phyloP scores from a whole-genome alignment of 139 green algal genomes.

The Yamagishiella unicocca region DNA sequence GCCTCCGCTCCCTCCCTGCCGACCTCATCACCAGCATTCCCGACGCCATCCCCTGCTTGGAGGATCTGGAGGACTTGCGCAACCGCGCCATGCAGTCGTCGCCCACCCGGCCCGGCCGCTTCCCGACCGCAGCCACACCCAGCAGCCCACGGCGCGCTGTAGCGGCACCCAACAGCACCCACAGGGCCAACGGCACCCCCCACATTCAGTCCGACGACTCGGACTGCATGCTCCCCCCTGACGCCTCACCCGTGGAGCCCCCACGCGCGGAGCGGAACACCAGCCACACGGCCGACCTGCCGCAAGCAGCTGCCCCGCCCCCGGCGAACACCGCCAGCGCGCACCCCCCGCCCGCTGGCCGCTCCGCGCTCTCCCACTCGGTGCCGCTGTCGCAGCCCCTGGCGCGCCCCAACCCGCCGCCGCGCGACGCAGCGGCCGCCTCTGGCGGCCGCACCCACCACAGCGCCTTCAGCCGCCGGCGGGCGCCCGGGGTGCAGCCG shows the following conservation, averaged over 20 bases:
- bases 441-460: background rate
- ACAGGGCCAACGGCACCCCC: too few relatives aligned
- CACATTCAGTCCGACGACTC: too few relatives aligned
- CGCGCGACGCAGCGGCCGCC: background rate
- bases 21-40: constrained; percentile 21
- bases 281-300: too few relatives aligned
- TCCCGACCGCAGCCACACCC: too few relatives aligned
- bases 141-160: background rate
- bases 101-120: background rate
- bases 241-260: too few relatives aligned
- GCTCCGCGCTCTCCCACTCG: background rate
- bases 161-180: background rate
- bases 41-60: constrained; percentile 6
- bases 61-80: constrained; percentile 21
- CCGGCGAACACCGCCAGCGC: too few relatives aligned
- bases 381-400: background rate
- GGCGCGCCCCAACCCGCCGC: background rate
- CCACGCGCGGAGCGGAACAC: too few relatives aligned
- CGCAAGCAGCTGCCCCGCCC: too few relatives aligned
- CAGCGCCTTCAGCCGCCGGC: too few relatives aligned
- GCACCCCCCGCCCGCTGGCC: background rate
- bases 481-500: background rate
- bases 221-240: background rate
- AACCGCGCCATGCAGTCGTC: constrained; percentile 1
- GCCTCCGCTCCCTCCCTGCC: background rate